phyloP scores from a whole-genome alignment of 2,329 filamentous ascomycete species.

The Fusarium tjaetaba region DNA sequence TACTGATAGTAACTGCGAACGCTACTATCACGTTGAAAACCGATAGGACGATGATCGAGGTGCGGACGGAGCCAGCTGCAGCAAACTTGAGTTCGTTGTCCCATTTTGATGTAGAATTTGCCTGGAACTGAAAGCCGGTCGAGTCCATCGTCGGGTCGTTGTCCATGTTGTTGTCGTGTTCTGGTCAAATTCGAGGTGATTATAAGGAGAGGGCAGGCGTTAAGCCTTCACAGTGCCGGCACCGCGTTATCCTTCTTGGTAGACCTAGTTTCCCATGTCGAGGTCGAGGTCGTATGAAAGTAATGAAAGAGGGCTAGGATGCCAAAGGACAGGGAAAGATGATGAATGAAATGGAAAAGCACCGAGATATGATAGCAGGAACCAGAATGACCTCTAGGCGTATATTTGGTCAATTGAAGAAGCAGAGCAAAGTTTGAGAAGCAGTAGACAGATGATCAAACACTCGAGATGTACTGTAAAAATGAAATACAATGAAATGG shows the following conservation, averaged over 20 bases:
- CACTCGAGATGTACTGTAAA: conserved; percentile 18
- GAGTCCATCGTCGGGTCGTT: conserved; percentile 26
- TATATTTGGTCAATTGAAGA: conserved; percentile 6
- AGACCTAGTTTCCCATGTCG: conserved; percentile 37
- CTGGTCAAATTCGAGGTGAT: conserved; percentile 16
- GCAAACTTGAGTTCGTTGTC: conserved; percentile 63
- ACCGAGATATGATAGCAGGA: conserved; percentile 10
- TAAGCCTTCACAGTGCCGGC: conserved; percentile 42
- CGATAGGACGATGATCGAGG: conserved; percentile 69
- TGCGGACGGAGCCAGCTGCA: conserved; percentile 66
- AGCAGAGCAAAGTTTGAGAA: conserved; percentile 9
- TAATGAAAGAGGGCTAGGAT: not conserved
- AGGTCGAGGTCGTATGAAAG: not conserved
- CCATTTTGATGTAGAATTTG: conserved; percentile 57
- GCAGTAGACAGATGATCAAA: conserved; percentile 8
- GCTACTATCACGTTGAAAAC: conserved; percentile 69
- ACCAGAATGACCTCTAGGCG: conserved; percentile 3
- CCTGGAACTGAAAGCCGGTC: conserved; percentile 46
- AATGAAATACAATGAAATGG: conserved; percentile 9
- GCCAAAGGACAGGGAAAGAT: not conserved
- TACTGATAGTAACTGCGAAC: conserved; percentile 64
- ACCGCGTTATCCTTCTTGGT: conserved; percentile 34
- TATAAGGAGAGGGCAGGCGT: conserved; percentile 28
- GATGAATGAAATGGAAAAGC: not conserved
- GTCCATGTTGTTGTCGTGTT: conserved; percentile 12